Evolutionary conservation across 192 early-diverging fungal genomes (phyloP), one percentile per base, ranked within the genome.

Genomic region (Oehlia diaphana): DNA sequence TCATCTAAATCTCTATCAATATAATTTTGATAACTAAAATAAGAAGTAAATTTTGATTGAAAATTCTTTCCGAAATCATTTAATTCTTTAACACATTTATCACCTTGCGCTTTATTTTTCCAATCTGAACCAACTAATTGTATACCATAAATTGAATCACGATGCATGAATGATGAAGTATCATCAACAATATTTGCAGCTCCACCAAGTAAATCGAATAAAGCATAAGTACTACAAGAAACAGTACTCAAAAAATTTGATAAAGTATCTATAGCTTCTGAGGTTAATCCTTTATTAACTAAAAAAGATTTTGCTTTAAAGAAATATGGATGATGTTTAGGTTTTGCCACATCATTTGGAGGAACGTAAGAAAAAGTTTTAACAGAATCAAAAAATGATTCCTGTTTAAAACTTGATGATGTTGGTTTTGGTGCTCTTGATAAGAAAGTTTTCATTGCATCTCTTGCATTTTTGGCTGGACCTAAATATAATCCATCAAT

Each of bases 21-120:
- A 73, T 78, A 80, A 76, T 83, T 83, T 35, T 80, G 78, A 26
- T 82, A 82, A 65, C 21, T 42, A n/a, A 10, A 39, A 61, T 35
- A 50, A 63, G 79, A 80, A 12, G 71, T 58, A 35, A 72, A 82
- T 23, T 75, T 71, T 21, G 28, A 58, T 31, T 80, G 47, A 42
- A 82, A 67, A 9, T 79, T 66, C 42, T 76, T 76, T 16, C 63
- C 39, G 6, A 82, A 67, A 21, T 42, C 37, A 16, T 62, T 63
- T 16, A 74, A 37, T 74, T 79, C 63, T 14, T 69, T 19, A 39
- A 82, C 26, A 63, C 82, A 82, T 26, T 74, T 37, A 12, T 31
- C 33, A 21, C 73, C 33, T 35, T 31, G 35, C 0, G 63, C 49
- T 9, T 74, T 47, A 65, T 8, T 37, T 49, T 53, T 12, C 19